Evolutionary conservation across 2,329 filamentous ascomycete species (phyloP).

Genomic region (Elsinoe arachidis): DNA sequence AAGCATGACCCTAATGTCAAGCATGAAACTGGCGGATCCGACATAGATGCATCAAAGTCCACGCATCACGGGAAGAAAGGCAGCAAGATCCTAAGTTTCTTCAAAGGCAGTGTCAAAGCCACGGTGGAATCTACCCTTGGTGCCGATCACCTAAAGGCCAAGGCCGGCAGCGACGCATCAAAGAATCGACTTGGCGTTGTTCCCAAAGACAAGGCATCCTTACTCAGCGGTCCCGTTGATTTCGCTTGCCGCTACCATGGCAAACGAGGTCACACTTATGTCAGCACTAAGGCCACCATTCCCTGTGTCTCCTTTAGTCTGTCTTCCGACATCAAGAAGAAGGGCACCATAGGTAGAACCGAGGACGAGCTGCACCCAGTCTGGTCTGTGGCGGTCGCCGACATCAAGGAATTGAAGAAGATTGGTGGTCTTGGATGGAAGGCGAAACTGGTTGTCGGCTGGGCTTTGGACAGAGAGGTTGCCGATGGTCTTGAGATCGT

Average conservation of each 20-base stretch:
- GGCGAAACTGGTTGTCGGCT: conserved; percentile 70
- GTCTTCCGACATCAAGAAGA: conserved; percentile 39
- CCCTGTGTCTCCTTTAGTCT: conserved; percentile 60
- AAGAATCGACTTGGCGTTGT: conserved; percentile 65
- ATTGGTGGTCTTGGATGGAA: conserved; percentile 79
- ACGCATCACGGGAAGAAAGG: conserved; percentile 41
- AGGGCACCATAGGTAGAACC: conserved; percentile 30
- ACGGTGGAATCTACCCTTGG: conserved; percentile 64
- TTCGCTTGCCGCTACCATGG: conserved; percentile 66
- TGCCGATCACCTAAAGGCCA: conserved; percentile 63
- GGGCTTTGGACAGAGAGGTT: conserved; percentile 65
- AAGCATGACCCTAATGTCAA: conserved; percentile 36
- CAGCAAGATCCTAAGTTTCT: conserved; percentile 50
- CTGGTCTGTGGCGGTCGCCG: conserved; percentile 62
- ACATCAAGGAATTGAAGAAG: conserved; percentile 68
- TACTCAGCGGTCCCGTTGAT: conserved; percentile 58
- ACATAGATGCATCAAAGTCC: conserved; percentile 43
- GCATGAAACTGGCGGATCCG: conserved; percentile 43
- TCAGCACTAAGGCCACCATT: conserved; percentile 57
- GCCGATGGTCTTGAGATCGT: conserved; percentile 64
- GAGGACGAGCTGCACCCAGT: conserved; percentile 49
- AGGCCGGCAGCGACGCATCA: conserved; percentile 51
- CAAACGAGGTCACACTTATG: conserved; percentile 62
- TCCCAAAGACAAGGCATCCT: conserved; percentile 36
- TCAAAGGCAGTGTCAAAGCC: conserved; percentile 62